Conservation (phyloP, 805 yeast species). For the Starmerella bombi region DNA sequence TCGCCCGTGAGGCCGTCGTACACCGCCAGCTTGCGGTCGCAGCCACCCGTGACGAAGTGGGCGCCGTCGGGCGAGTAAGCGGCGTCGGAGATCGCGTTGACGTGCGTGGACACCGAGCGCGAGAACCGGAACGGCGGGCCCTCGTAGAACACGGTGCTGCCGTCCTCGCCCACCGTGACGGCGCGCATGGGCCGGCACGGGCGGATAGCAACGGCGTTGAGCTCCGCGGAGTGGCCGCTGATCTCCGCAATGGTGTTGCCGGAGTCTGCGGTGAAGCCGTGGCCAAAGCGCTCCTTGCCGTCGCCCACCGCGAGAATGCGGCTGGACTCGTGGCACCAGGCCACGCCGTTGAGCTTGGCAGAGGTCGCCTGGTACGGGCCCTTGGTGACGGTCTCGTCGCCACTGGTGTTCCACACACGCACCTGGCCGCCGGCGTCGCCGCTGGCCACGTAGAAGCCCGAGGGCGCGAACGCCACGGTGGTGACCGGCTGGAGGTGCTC, state of each 20-base stretch:
- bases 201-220: conserved; percentile 73
- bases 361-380: conserved; percentile 68
- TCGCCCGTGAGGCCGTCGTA: conserved; percentile 88
- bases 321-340: conserved; percentile 83
- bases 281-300: conserved; percentile 85
- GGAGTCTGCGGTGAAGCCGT: conserved; percentile 82
- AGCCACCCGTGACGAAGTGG: conserved; percentile 63
- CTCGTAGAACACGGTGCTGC: conserved; percentile 63
- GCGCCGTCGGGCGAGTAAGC: conserved; percentile 72
- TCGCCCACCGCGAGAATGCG: conserved; percentile 90
- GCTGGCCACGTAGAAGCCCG: conserved; percentile 79
- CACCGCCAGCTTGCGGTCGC: conserved; percentile 62
- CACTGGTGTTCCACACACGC: conserved; percentile 60
- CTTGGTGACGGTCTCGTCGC: conserved; percentile 44
- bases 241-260: conserved; percentile 97
- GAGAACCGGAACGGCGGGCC: conserved; percentile 93
- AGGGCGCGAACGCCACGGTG: conserved; percentile 76
- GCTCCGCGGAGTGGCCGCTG: conserved; percentile 74
- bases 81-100: conserved; percentile 68
- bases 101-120: conserved; percentile 58
- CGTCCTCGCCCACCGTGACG: conserved; percentile 84
- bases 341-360: conserved; percentile 68
- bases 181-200: conserved; percentile 86
- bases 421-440: conserved; percentile 88
- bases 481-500: conserved; percentile 63